Conservation (phyloP, 805 yeast genomes). For the Sungouiella thailandica region DNA sequence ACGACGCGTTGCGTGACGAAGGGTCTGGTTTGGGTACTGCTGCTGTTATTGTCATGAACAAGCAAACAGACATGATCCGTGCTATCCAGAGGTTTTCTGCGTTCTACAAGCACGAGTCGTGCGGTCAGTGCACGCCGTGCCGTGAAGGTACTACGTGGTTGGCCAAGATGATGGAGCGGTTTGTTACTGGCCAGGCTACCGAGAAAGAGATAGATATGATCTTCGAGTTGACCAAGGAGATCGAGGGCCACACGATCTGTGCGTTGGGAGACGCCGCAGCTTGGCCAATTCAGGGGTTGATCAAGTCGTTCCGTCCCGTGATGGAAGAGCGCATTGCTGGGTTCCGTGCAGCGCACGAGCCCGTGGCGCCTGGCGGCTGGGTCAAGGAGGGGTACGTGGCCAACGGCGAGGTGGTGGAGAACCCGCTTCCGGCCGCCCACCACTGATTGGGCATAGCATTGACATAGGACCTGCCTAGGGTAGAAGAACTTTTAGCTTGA, state of each 20-base stretch:
- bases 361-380: constrained; percentile 76
- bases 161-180: constrained; percentile 77
- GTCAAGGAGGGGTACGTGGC: constrained; percentile 50
- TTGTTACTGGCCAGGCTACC: constrained; percentile 72
- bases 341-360: constrained; percentile 47
- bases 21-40: constrained; percentile 92
- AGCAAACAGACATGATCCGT: constrained; percentile 76
- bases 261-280: constrained; percentile 92
- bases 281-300: constrained; percentile 89
- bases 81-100: constrained; percentile 83
- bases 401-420: constrained; percentile 61
- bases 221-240: constrained; percentile 76
- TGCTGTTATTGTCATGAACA: constrained; percentile 88
- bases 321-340: constrained; percentile 71
- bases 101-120: constrained; percentile 87
- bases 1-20: constrained; percentile 76
- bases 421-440: constrained; percentile 48
- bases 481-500: too few relatives aligned
- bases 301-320: constrained; percentile 78
- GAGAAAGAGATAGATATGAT: constrained; percentile 81
- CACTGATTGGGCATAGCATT: constrained; percentile 23
- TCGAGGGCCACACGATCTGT: constrained; percentile 89
- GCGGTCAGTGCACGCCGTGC: constrained; percentile 95
- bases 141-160: constrained; percentile 92
- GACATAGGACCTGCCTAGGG: too few relatives aligned